Evolutionary conservation across 495 filamentous ascomycete species (phyloP).

Genomic region (Chaetomium tenue): DNA sequence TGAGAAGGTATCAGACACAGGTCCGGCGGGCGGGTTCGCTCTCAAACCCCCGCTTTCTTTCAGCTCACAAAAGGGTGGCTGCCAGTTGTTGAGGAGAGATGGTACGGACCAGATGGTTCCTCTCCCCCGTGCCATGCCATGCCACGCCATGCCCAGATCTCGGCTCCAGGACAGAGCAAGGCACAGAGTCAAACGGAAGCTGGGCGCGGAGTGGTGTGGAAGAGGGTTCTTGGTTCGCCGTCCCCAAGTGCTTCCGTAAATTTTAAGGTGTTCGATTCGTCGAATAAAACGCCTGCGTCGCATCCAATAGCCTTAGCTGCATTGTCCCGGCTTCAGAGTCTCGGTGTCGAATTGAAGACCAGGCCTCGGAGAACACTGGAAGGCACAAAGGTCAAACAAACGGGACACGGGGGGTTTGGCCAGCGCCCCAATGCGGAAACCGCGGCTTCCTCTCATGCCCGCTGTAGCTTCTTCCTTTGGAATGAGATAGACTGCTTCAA

Average conservation of each 20-base stretch:
- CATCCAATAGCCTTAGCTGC: slow-evolving; percentile 4
- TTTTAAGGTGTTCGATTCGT: slow-evolving; percentile 5
- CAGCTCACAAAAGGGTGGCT: background rate
- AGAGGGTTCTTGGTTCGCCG: background rate
- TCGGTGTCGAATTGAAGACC: background rate
- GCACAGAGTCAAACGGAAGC: background rate
- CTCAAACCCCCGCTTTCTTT: background rate
- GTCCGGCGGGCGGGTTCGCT: background rate
- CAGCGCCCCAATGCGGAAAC: background rate
- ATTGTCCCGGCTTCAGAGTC: background rate
- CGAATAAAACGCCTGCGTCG: background rate
- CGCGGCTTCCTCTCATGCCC: background rate
- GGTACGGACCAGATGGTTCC: too few relatives aligned
- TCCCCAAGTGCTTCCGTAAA: background rate
- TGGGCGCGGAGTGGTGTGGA: background rate
- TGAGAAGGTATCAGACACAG: too few relatives aligned
- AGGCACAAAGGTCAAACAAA: background rate
- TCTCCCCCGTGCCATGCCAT: background rate
- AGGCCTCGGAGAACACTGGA: background rate
- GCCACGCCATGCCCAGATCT: background rate
- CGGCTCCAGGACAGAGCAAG: too few relatives aligned
- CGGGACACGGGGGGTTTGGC: background rate
- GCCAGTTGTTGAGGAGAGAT: background rate
- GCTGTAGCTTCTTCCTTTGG: background rate
- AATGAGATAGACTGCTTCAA: background rate